Conservation (phyloP, 192 early-diverging fungal genomes). For the Gonapodya sp. region DNA sequence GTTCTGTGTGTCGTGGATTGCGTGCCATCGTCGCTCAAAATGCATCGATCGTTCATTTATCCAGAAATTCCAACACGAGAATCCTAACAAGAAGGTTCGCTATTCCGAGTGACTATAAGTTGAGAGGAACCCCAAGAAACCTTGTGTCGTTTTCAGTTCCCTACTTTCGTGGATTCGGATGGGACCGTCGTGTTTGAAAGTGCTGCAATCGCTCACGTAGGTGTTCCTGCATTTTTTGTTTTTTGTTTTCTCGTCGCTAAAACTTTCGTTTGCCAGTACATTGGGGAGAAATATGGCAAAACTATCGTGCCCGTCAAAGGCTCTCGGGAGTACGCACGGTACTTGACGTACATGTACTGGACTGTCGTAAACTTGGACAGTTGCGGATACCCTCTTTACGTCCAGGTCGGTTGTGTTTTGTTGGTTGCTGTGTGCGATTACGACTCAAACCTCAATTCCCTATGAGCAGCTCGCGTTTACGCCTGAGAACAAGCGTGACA, state of each 20-base stretch:
- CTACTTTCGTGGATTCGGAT: not conserved
- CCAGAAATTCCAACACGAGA: not conserved
- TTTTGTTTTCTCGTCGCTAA: too few species aligned
- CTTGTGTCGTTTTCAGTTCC: not conserved
- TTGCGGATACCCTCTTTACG: not conserved
- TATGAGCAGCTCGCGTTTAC: not conserved
- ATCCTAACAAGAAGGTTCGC: not conserved
- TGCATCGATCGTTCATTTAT: too few species aligned
- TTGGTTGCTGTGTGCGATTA: too few species aligned
- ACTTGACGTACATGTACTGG: not conserved
- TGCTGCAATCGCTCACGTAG: not conserved
- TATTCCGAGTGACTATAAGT: too few species aligned
- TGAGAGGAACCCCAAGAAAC: too few species aligned
- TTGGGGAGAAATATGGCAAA: not conserved
- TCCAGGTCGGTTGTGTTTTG: too few species aligned
- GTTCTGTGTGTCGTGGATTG: too few species aligned
- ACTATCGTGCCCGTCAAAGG: not conserved
- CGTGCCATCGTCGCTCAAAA: too few species aligned
- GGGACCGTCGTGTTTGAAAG: not conserved
- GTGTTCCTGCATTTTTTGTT: too few species aligned
- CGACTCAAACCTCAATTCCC: too few species aligned
- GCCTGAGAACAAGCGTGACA: not conserved
- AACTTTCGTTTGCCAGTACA: too few species aligned
- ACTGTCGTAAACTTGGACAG: not conserved
- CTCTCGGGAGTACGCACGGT: not conserved